phyloP scores from a whole-genome alignment of 495 filamentous ascomycete genomes.

The Amorphotheca resinae region DNA sequence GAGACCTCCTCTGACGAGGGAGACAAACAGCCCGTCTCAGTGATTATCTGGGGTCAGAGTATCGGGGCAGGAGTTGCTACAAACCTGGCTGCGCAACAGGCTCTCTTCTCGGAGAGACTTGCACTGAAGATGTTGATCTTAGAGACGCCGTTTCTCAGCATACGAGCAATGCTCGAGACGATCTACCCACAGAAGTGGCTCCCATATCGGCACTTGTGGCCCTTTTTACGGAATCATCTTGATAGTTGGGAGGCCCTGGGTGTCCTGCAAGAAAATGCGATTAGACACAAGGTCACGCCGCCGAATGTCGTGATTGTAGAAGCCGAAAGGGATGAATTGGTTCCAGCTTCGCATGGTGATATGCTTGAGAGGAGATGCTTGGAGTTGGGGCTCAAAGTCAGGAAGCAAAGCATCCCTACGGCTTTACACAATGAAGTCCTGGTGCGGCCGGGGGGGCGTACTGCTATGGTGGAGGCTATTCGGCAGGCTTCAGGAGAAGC shows the following conservation, averaged over 20 bases:
- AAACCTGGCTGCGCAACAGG: constrained; percentile 28
- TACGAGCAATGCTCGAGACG: constrained; percentile 58
- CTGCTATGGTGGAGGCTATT: constrained; percentile 10
- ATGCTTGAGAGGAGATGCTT: constrained; percentile 9
- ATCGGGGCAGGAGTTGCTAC: constrained; percentile 53
- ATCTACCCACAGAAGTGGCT: constrained; percentile 78
- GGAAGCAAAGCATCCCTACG: constrained; percentile 5
- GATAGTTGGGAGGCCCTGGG: constrained; percentile 3
- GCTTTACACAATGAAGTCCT: constrained; percentile 16
- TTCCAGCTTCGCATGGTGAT: constrained; percentile 11
- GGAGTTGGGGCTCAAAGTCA: constrained; percentile 8
- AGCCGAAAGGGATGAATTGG: constrained; percentile 18
- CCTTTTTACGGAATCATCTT: constrained; percentile 6
- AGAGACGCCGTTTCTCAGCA: constrained; percentile 65
- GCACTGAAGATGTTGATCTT: constrained; percentile 44
- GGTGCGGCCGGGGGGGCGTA: constrained; percentile 6
- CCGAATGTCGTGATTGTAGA: constrained; percentile 11
- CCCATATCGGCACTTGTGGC: constrained; percentile 48
- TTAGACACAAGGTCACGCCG: not conserved
- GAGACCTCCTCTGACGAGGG: not conserved
- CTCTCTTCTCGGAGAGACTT: constrained; percentile 11
- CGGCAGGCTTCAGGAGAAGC: not conserved
- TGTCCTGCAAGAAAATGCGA: not conserved
- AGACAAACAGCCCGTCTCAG: constrained; percentile 20
- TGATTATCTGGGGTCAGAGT: constrained; percentile 73